A percentile compares a stretch with the other conserved stretches of the same genome.
Conservation (phyloP, 768 basidiomycete genomes). For the Boletus tylopilopsis region DNA sequence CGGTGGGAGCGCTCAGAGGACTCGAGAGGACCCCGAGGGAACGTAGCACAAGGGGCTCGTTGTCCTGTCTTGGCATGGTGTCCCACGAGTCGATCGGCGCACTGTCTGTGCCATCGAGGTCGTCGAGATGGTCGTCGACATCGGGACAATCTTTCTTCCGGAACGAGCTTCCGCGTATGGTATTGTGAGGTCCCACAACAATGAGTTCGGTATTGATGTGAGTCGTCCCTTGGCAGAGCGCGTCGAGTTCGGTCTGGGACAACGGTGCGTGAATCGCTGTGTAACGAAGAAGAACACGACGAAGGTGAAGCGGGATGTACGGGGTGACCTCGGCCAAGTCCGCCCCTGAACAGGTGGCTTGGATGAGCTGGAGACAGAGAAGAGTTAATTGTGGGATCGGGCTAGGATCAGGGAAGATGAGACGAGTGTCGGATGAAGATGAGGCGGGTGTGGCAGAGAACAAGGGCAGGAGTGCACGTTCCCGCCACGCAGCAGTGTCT, state of each 20-base stretch:
- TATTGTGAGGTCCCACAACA: conserved; percentile 53
- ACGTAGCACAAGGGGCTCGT: conserved; percentile 36
- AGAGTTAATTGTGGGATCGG: conserved; percentile 49
- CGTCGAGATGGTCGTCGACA: neutral
- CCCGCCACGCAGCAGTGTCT: conserved; percentile 44
- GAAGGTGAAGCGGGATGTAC: conserved; percentile 55
- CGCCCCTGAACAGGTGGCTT: conserved; percentile 34
- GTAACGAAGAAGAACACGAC: conserved; percentile 55
- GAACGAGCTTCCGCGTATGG: conserved; percentile 44
- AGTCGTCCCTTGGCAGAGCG: conserved; percentile 46
- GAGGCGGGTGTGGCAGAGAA: conserved; percentile 27
- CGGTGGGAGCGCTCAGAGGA: conserved; percentile 39
- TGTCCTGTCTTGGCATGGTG: conserved; percentile 18
- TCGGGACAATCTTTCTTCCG: conserved; percentile 7
- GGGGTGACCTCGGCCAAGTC: conserved; percentile 50
- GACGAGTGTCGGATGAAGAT: neutral
- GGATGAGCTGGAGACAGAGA: conserved; percentile 53
- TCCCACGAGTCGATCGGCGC: conserved; percentile 39
- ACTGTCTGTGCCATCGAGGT: neutral
- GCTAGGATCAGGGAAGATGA: conserved; percentile 15
- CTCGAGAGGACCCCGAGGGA: conserved; percentile 52
- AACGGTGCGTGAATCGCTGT: conserved; percentile 58
- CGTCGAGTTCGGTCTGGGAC: conserved; percentile 43
- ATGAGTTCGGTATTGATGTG: conserved; percentile 64
- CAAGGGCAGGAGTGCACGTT: conserved; percentile 51